Base-by-base conservation (phyloP, 345 rosid species). In the Atalantia buxifolia region DNA sequence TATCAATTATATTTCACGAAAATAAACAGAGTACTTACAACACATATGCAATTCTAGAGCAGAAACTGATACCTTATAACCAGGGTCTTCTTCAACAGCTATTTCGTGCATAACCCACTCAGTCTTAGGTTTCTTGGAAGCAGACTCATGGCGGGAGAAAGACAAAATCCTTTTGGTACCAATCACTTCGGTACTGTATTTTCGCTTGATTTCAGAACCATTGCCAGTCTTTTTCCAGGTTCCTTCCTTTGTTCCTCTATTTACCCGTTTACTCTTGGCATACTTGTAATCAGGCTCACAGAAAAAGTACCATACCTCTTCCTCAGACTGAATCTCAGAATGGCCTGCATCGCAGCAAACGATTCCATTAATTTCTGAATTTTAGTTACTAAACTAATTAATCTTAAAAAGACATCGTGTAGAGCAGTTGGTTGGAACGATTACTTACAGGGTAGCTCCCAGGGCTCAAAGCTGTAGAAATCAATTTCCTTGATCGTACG, bases 211-310 rank as follows among this genome's bases (percentile, higher is more conserved):
- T 12, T 33, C 2, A 2, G 86, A 81, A 65, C 48, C 59, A 5
- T 38, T 69, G 21, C 92, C 92, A 0, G 91, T 85, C 33, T 69
- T 6, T 81, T 90, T 88, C 91, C 91, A 90, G 42, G 6, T 77
- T 4, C 93, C 91, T 31, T 14, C 4, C 35, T 18, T 40, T 4
- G 87, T 84, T 2, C 50, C 77, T 75, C 93, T 81, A 59, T 81
- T 77, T 4, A 24, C 50, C 2, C 66, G 71, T 6, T 56, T 68
- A 48, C 80, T 75, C 14, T 81, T 81, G 28, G 5, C 2, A 2
- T 72, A 27, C 5, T 70, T 76, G 59, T 40, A 40, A 9, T 40
- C 13, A 9, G 45, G 45, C 45, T 40, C 4, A 40, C 13, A 40
- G 45, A 40, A 40, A 40, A 40, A 40, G 45, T 40, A 40, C 13